Evolutionary conservation across 306 rosid species (phyloP), one percentile per base, ranked within the genome.

Genomic region (Quercus aquifolioides): DNA sequence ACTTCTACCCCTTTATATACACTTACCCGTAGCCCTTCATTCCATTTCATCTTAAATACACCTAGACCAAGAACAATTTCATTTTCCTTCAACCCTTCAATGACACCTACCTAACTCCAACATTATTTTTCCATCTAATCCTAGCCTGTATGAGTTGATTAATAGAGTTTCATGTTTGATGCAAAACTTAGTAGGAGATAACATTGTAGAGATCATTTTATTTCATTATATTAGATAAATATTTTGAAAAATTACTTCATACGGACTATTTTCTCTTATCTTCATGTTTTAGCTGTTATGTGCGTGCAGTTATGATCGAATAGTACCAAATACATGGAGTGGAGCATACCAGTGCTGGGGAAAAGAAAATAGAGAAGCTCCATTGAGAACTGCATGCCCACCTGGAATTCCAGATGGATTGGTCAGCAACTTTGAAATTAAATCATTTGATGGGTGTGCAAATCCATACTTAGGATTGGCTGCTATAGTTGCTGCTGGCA

Each of bases 311-410:
- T 94, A 92, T 74, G 97, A 92, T 80, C 94, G 99, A 59, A 77
- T 94, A 79, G 91, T 86, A 86, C 99, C 99, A 7, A 41, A 91
- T 51, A 91, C 92, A 13, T 94, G 97, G 97, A 94, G 93, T 78
- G 99, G 99, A 81, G 97, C 97, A 41, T 94, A 85, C 81, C 84
- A 76, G 52, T 94, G 97, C 74, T 92, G 99, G 99, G 99, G 99
- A 83, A 94, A 87, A 68, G 99, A 94, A 68, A 94, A 94, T 81
- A 85, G 85, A 76, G 99, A 94, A 88, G 89, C 94, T 74, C 95
- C 99, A 51, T 21, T 94, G 55, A 90, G 99, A 88, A 90, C 99
- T 57, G 55, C 97, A 4, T 90, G 97, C 62, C 97, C 99, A 3
- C 97, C 99, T 8, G 99, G 97, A 74, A 82, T 85, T 77, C 80